Base-by-base conservation (phyloP, 257 asterid genomes). In the Petunia secreta region DNA sequence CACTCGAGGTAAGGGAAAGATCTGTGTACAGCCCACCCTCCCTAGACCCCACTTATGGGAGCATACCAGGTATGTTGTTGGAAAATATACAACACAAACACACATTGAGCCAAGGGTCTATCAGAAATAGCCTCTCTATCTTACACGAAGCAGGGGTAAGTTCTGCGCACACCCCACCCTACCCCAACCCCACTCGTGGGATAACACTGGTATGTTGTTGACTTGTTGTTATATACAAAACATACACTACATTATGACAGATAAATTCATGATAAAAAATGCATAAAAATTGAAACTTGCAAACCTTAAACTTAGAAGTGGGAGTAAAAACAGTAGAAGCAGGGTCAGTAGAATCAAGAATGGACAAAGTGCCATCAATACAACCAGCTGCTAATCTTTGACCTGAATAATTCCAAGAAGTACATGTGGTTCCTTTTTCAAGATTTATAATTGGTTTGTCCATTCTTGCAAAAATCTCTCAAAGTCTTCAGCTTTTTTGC, bases 331-430 rank as follows among this genome's bases (percentile, higher is more conserved):
- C 80, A 1, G 97, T 92, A 63, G 98, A 92, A 84, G 88, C 92
- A 15, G 97, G 93, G 16, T 92, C 94, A 1, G 83, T 82, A 8
- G 97, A 83, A 87, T 89, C 91, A 75, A 88, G 91, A 54, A 92
- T 71, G 82, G 83, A 81, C 79, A 94, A 75, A 52, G 89, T 67
- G 77, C 97, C 97, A 80, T 94, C 88, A 34, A 36, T 63, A 55
- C 89, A 84, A 57, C 95, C 97, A 43, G 96, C 90, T 6, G 87
- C 94, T 85, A 94, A 80, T 85, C 97, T 90, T 66, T 91, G 96
- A 38, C 97, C 96, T 82, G 91, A 87, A 82, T 87, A 91, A 85
- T 92, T 92, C 97, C 98, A 94, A 55, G 94, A 91, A 11, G 95
- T 86, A 84, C 95, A 94, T 13, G 84, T 82, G 16, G 94, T 90